Base-by-base conservation (phyloP, 495 filamentous ascomycete genomes). In the Penicillium simplicissimum region DNA sequence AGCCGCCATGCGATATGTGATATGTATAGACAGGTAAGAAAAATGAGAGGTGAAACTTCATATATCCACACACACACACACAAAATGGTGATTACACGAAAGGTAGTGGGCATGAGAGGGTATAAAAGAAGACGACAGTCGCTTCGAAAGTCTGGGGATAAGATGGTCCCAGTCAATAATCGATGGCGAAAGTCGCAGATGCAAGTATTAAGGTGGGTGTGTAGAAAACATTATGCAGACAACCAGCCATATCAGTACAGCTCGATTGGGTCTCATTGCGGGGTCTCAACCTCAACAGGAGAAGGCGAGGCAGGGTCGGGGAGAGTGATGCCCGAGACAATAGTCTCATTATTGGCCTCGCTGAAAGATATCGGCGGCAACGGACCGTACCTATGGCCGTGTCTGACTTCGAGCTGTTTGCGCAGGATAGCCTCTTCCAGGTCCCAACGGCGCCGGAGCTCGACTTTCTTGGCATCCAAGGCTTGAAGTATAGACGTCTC, bases 381-480 rank as follows among this genome's bases (percentile, higher is more conserved):
- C 0, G 78, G 75, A 0, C 77, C 84, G 65, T 84, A 90, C 51
- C 58, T 65, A 42, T 79, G 63, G 4, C 76, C 82, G 53, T 78
- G 71, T 63, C 76, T 67, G 15, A 68, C 64, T 71, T 89, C 87
- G 34, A 90, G 66, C 67, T 84, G 82, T 58, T 79, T 82, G 21
- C 87, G 79, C 64, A 87, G 60, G 25, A 92, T 82, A 60, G 87
- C 87, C 60, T 81, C 83, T 58, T 82, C 82, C n/a, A 92, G 62
- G 55, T 74, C 70, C 90, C 90, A 92, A 45, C 87, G 74, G 43
- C 69, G 70, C 23, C 74, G 69, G 8, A 93, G 66, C 51, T 72
- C 76, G 2, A 63, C 70, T 71, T 81, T 83, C 61, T 85, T 82
- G 42, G 76, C 73, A 3, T 73, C 67, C 56, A 91, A 81, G 0